phyloP scores from a whole-genome alignment of 2,329 filamentous ascomycete species.

The Arachnomyces sp. region DNA sequence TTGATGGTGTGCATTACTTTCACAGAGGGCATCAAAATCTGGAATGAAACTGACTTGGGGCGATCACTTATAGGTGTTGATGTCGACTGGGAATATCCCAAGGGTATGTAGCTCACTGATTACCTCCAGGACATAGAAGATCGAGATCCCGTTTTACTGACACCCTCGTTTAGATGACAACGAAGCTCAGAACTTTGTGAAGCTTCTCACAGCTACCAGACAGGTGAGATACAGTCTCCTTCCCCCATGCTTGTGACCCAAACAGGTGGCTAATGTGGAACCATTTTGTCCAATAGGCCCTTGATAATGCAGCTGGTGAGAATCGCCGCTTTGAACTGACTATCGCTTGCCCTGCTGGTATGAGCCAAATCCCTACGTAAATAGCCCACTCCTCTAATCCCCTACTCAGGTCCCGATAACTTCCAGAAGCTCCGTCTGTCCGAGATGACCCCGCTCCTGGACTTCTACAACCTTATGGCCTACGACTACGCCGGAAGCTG shows the following conservation, averaged over 20 bases:
- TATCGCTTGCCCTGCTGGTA: slow-evolving; percentile 41
- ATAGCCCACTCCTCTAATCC: background rate
- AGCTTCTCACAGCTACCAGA: slow-evolving; percentile 35
- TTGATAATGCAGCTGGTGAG: slow-evolving; percentile 24
- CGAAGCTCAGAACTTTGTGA: slow-evolving; percentile 36
- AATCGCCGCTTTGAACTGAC: slow-evolving; percentile 40
- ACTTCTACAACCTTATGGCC: slow-evolving; percentile 60
- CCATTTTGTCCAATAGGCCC: background rate
- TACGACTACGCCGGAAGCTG: slow-evolving; percentile 83
- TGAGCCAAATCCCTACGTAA: background rate
- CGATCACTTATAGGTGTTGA: slow-evolving; percentile 27
- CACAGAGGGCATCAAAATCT: background rate
- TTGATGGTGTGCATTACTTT: slow-evolving; percentile 39
- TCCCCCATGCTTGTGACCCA: background rate
- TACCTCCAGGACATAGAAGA: background rate
- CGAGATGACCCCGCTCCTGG: slow-evolving; percentile 40
- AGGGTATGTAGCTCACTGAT: slow-evolving; percentile 20
- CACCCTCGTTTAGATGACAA: slow-evolving; percentile 23
- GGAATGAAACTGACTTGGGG: background rate
- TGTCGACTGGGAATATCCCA: slow-evolving; percentile 42
- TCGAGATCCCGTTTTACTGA: slow-evolving; percentile 13
- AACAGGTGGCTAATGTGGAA: background rate
- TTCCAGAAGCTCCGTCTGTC: slow-evolving; percentile 35
- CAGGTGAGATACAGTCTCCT: slow-evolving; percentile 19
- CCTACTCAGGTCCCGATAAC: slow-evolving; percentile 28